phyloP scores from a whole-genome alignment of 306 rosid genomes.

The Inga laurina region DNA sequence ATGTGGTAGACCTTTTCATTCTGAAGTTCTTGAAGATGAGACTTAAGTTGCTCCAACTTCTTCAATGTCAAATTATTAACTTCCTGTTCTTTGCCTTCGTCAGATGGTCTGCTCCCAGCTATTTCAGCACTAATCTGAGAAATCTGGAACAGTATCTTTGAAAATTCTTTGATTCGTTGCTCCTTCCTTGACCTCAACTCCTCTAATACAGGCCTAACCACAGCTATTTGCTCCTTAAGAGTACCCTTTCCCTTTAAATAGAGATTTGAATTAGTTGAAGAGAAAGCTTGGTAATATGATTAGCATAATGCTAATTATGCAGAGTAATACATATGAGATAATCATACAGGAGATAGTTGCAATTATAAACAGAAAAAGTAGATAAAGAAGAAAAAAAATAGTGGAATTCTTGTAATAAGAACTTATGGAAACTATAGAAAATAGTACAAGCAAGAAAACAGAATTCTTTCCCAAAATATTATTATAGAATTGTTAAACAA shows the following conservation, averaged over 20 bases:
- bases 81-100: slow-evolving; percentile 44
- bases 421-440: background rate
- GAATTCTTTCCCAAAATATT: background rate
- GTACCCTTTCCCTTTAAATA: slow-evolving; percentile 71
- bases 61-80: slow-evolving; percentile 55
- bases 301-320: slow-evolving; percentile 2
- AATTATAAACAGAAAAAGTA: slow-evolving; percentile 2
- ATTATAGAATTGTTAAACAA: slow-evolving; percentile 4
- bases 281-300: slow-evolving; percentile 22
- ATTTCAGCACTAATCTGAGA: slow-evolving; percentile 65
- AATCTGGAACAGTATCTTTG: slow-evolving; percentile 64
- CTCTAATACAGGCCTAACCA: slow-evolving; percentile 62
- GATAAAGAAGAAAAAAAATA: slow-evolving; percentile 6
- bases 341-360: background rate
- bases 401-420: background rate
- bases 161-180: slow-evolving; percentile 60
- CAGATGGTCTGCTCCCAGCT: slow-evolving; percentile 54
- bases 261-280: slow-evolving; percentile 32
- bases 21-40: slow-evolving; percentile 80
- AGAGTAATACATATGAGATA: slow-evolving; percentile 16
- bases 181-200: slow-evolving; percentile 74
- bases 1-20: slow-evolving; percentile 63
- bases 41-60: slow-evolving; percentile 72
- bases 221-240: slow-evolving; percentile 67
- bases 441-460: background rate